phyloP scores from a whole-genome alignment of 73 alveolate species.

The Paramecium biaurelia region DNA sequence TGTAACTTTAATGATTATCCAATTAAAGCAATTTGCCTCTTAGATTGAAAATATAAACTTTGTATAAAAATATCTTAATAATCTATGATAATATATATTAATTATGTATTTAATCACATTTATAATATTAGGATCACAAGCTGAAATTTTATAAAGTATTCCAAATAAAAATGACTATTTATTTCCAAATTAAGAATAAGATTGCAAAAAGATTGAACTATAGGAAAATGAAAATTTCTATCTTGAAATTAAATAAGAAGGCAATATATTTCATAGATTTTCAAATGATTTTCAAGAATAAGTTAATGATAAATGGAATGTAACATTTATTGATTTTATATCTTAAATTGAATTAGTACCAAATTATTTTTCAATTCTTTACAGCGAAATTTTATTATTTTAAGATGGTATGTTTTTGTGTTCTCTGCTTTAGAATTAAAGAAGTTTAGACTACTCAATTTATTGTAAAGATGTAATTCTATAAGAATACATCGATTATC shows the following conservation, averaged over 20 bases:
- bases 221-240: neutral
- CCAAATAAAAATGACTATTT: neutral
- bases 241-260: neutral
- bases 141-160: neutral
- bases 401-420: neutral
- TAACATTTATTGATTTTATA: neutral
- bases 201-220: neutral
- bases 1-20: too few species aligned
- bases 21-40: too few species aligned
- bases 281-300: neutral
- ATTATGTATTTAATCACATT: neutral
- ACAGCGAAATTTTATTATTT: neutral
- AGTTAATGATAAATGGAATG: neutral
- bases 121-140: neutral
- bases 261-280: neutral
- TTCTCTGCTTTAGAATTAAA: neutral
- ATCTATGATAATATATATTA: too few species aligned
- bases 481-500: neutral
- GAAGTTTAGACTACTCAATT: neutral
- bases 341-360: neutral
- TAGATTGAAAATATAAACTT: too few species aligned
- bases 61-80: too few species aligned
- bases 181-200: neutral
- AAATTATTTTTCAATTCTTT: neutral
- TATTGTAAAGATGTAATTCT: neutral